These are phyloP conservation scores for Auricularia heimuer DNA, from an alignment of 768 basidiomycete species.

Conservation along the genomic window DNA sequence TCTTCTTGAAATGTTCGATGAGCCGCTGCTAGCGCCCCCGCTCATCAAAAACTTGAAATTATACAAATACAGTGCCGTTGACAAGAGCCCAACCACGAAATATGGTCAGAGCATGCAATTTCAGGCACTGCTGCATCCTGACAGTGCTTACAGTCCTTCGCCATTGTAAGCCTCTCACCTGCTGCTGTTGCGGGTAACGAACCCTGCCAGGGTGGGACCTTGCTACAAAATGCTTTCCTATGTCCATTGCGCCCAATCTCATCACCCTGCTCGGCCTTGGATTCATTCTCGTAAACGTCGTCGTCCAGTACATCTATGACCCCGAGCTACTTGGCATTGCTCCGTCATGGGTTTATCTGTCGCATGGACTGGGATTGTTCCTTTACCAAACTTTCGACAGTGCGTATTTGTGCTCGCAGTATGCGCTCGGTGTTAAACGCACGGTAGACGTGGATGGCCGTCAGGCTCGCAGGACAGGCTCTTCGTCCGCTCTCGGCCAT, in stretches of 20 bases:
- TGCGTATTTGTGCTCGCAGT: neutral
- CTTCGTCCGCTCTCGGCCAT: constrained; percentile 12
- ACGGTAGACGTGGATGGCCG: constrained; percentile 11
- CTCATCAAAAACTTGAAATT: neutral
- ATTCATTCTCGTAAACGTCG: constrained; percentile 9
- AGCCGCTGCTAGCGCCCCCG: neutral
- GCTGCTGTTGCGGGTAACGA: neutral
- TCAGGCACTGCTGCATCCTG: neutral
- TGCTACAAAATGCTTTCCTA: constrained; percentile 7
- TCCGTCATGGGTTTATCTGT: constrained; percentile 9
- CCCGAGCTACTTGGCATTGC: constrained; percentile 8
- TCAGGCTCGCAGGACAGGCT: constrained; percentile 9
- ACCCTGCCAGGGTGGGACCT: constrained; percentile 8
- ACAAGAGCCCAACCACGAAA: constrained; percentile 9
- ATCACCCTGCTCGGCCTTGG: constrained; percentile 10
- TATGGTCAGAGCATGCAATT: constrained; percentile 2
- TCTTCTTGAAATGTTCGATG: neutral
- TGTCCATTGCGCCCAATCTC: constrained; percentile 11
- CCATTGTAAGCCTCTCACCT: constrained; percentile 2
- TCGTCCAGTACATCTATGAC: neutral
- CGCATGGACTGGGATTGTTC: constrained; percentile 9
- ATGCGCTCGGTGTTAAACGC: neutral
- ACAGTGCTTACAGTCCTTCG: constrained; percentile 2
- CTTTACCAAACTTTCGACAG: constrained; percentile 13
- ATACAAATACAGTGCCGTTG: constrained; percentile 2